Percentiles rank a stretch among this genome's conserved stretches.
Conservation (phyloP, 2,329 filamentous ascomycete species). For the Metarhizium humberi region DNA sequence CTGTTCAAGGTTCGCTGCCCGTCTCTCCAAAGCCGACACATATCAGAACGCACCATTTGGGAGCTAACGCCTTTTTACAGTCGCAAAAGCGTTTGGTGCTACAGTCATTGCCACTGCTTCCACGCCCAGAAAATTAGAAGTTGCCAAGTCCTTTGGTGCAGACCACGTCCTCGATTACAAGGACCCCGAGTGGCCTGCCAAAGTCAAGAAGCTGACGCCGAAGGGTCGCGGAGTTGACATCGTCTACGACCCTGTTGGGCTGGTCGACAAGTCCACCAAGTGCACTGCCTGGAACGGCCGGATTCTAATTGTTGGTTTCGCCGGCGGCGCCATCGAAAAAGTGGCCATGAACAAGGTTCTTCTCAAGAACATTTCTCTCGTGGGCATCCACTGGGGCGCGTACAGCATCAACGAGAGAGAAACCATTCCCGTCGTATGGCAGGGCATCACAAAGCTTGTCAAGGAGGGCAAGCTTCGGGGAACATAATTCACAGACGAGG, state of each 20-base stretch:
- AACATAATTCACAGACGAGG: conserved; percentile 73
- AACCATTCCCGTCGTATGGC: conserved; percentile 66
- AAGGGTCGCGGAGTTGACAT: conserved; percentile 72
- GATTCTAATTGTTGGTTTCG: conserved; percentile 82
- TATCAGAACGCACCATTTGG: not conserved
- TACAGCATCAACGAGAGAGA: conserved; percentile 67
- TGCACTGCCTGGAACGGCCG: conserved; percentile 91
- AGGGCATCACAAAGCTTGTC: conserved; percentile 71
- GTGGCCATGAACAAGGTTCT: conserved; percentile 86
- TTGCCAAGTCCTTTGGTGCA: conserved; percentile 73
- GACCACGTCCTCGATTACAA: conserved; percentile 76
- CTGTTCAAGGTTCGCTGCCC: conserved; percentile 58
- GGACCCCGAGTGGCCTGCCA: conserved; percentile 49
- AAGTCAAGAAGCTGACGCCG: conserved; percentile 71
- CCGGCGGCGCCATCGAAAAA: conserved; percentile 68
- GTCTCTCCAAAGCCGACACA: too few relatives aligned
- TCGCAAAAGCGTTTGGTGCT: conserved; percentile 86
- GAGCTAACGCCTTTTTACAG: conserved; percentile 15
- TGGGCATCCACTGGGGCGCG: conserved; percentile 86
- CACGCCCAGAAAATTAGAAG: conserved; percentile 65
- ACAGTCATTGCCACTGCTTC: conserved; percentile 91
- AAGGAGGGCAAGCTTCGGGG: conserved; percentile 68
- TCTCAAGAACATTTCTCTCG: conserved; percentile 84
- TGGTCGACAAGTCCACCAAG: conserved; percentile 81
- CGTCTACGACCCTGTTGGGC: conserved; percentile 87